phyloP scores from a whole-genome alignment of 129 eudicot genomes.

The Flaveria trinervia region DNA sequence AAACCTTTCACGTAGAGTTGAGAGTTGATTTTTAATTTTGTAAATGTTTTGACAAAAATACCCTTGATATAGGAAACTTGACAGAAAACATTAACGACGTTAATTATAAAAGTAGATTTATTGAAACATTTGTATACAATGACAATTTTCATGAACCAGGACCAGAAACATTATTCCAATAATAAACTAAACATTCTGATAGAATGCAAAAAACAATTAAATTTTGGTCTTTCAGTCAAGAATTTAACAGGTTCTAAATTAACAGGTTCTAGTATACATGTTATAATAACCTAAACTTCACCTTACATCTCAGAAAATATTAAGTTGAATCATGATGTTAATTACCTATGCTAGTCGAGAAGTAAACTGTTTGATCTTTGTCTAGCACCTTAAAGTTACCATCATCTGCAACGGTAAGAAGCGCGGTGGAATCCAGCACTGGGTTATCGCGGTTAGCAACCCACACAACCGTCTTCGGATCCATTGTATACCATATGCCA shows the following conservation, averaged over 20 bases:
- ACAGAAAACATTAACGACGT: too few species aligned
- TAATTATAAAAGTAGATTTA: too few species aligned
- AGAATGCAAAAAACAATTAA: neutral
- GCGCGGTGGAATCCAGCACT: constrained; percentile 18
- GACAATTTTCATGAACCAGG: too few species aligned
- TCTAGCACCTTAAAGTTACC: constrained; percentile 36
- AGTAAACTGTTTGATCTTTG: neutral
- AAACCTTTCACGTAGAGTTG: too few species aligned
- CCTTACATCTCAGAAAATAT: neutral
- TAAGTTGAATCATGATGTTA: neutral
- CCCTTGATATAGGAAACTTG: too few species aligned
- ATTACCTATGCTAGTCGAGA: constrained; percentile 2
- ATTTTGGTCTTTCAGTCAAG: neutral
- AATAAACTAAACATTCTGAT: neutral
- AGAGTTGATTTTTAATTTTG: too few species aligned
- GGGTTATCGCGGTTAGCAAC: constrained; percentile 60
- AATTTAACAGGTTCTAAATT: neutral
- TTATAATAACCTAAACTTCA: neutral
- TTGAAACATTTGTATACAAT: too few species aligned
- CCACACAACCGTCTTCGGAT: constrained; percentile 43
- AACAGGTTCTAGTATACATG: too few species aligned
- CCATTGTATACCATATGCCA: constrained; percentile 49
- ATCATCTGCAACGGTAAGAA: constrained; percentile 28
- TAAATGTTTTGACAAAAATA: too few species aligned
- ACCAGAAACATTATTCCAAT: too few species aligned